Evolutionary conservation across 345 rosid species (phyloP).

Genomic region (Durio zibethinus): DNA sequence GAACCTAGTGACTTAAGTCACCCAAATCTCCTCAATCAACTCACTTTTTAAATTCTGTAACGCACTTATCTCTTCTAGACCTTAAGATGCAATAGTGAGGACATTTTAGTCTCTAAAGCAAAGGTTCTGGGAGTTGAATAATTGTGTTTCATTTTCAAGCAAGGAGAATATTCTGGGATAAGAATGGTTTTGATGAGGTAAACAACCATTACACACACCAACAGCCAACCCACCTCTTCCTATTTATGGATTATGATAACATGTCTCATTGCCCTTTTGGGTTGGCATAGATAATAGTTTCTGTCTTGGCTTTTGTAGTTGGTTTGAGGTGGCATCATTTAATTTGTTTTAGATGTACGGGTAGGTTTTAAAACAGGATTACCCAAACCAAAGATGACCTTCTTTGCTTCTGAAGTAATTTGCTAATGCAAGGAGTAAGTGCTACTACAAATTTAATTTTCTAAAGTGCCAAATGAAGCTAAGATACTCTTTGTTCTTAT

Average conservation of each 20-base stretch:
- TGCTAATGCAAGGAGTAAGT: not conserved
- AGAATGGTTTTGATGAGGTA: not conserved
- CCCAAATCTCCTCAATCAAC: not conserved
- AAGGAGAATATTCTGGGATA: not conserved
- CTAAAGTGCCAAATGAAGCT: not conserved
- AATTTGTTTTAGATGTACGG: not conserved
- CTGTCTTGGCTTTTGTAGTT: not conserved
- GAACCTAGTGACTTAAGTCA: not conserved
- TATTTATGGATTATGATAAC: not conserved
- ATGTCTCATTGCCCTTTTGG: not conserved
- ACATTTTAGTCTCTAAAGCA: not conserved
- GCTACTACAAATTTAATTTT: not conserved
- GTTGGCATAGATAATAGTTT: not conserved
- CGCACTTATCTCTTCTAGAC: not conserved
- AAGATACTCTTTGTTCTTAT: not conserved
- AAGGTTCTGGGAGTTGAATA: not conserved
- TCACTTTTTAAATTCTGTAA: not conserved
- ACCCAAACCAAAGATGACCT: not conserved
- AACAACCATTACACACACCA: not conserved
- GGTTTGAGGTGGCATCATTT: not conserved
- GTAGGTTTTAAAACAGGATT: not conserved
- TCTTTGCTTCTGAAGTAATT: not conserved
- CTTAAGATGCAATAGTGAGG: not conserved
- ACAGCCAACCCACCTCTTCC: not conserved
- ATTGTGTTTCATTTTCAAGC: not conserved